Conservation (phyloP, 116 monocot species). For the Cymodocea nodosa region DNA sequence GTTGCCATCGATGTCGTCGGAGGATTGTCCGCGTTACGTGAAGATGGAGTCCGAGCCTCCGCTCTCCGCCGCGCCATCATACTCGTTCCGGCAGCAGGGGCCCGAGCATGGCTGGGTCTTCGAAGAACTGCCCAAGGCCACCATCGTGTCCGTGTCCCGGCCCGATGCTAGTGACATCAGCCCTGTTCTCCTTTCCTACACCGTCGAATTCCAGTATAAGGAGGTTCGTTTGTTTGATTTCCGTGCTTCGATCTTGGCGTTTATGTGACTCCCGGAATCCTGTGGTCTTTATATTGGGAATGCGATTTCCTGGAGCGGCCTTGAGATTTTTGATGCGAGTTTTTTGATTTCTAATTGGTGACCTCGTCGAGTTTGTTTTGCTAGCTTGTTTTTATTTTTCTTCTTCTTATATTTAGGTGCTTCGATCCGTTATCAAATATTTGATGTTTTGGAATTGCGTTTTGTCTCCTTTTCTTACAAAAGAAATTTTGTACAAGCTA, state of each 20-base stretch:
- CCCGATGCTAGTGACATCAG: conserved; percentile 61
- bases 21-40: conserved; percentile 23
- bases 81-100: conserved; percentile 23
- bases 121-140: conserved; percentile 49
- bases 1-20: not conserved
- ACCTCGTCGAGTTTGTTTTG: no score
- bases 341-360: no score
- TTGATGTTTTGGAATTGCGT: no score
- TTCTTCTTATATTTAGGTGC: no score
- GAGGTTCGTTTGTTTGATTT: conserved; percentile 21
- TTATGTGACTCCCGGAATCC: not conserved
- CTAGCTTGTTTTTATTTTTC: no score
- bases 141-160: conserved; percentile 45
- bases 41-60: conserved; percentile 43
- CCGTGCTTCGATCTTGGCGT: not conserved
- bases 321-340: no score
- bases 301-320: no score
- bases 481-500: no score
- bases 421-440: no score
- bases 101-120: conserved; percentile 29
- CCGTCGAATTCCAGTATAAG: conserved; percentile 68
- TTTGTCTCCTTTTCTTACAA: no score
- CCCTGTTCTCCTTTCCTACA: conserved; percentile 60
- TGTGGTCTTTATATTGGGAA: no score
- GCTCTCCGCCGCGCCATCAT: conserved; percentile 6